Evolutionary conservation across 371 early-diverging fungal species (phyloP).

Genomic region (Apophysomyces ossiformis): DNA sequence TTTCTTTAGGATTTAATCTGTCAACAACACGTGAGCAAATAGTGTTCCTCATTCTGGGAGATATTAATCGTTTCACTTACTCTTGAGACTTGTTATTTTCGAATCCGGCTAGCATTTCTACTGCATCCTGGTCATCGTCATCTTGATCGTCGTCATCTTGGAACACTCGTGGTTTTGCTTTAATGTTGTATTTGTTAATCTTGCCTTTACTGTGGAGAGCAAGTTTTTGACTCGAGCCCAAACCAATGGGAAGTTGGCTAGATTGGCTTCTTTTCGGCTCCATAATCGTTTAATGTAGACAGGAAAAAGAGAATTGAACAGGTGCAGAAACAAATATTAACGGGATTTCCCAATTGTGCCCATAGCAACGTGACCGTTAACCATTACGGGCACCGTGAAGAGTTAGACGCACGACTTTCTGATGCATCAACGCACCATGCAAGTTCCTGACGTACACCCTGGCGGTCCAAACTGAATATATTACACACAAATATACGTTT

Average conservation of each 20-base stretch:
- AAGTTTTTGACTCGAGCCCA: not conserved
- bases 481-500: too few species aligned
- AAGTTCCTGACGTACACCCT: too few species aligned
- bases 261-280: not conserved
- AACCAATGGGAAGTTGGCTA: not conserved
- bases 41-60: not conserved
- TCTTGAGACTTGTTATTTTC: conserved; percentile 59
- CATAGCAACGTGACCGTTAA: too few species aligned
- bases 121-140: conserved; percentile 32
- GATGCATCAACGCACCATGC: too few species aligned
- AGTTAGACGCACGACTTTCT: too few species aligned
- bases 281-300: not conserved
- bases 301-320: too few species aligned
- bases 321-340: too few species aligned
- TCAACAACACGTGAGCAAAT: not conserved
- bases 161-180: conserved; percentile 18
- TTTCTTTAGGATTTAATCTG: conserved; percentile 47
- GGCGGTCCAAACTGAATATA: too few species aligned
- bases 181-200: not conserved
- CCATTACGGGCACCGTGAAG: too few species aligned
- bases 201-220: conserved; percentile 1
- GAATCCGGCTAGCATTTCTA: conserved; percentile 55
- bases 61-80: conserved; percentile 32
- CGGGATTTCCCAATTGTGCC: too few species aligned
- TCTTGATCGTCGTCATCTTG: conserved; percentile 51